Evolutionary conservation across 2,329 filamentous ascomycete genomes (phyloP).

Genomic region (Hymenoscyphus repandus): DNA sequence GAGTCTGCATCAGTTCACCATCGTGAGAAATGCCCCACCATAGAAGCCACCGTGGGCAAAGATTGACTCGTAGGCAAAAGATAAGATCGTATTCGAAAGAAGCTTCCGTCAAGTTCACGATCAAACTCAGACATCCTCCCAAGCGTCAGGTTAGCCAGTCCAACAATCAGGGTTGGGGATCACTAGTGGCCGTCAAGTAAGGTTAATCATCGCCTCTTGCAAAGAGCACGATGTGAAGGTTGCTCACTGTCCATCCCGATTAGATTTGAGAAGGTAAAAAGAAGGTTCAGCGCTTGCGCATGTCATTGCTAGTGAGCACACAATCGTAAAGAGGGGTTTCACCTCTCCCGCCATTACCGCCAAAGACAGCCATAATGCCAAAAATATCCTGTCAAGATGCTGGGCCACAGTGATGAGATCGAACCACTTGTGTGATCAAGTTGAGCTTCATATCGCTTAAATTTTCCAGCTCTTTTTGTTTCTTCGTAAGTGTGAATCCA

Average conservation of each 20-base stretch:
- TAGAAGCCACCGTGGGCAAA: too few relatives aligned
- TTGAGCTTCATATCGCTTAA: neutral
- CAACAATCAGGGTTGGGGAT: too few relatives aligned
- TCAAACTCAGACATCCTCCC: too few relatives aligned
- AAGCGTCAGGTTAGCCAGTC: too few relatives aligned
- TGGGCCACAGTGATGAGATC: too few relatives aligned
- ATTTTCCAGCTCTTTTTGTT: neutral
- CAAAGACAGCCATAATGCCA: neutral
- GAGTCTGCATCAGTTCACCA: too few relatives aligned
- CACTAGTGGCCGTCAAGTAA: neutral
- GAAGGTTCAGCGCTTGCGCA: constrained; percentile 1
- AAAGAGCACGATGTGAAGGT: neutral
- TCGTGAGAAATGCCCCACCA: neutral
- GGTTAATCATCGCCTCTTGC: neutral
- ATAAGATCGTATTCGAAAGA: neutral
- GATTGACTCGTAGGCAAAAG: neutral
- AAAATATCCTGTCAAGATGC: neutral
- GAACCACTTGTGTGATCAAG: too few relatives aligned
- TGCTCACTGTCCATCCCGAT: too few relatives aligned
- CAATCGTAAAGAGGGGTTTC: neutral
- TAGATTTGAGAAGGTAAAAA: neutral
- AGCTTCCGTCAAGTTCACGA: too few relatives aligned
- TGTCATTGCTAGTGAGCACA: neutral
- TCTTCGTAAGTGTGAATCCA: neutral
- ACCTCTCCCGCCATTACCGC: neutral